A percentile compares a stretch with the other conserved stretches of the same genome.
These are phyloP conservation scores for Irpex sp. DNA, from an alignment of 1,284 basidiomycete species.

Conservation along the genomic window DNA sequence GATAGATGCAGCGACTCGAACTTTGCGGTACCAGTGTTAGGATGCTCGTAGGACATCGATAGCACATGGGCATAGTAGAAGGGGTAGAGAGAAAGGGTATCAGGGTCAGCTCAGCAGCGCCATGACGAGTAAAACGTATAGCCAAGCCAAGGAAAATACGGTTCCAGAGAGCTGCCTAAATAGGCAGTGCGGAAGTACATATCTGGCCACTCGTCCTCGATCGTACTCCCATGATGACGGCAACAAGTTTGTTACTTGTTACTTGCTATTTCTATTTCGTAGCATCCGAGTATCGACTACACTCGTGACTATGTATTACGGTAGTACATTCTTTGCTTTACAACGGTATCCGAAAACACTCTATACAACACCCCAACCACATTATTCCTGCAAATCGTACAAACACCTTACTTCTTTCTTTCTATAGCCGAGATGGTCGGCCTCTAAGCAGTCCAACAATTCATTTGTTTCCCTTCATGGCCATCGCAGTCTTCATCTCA, in stretches of 20 bases:
- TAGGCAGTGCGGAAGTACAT: background rate
- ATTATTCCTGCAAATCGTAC: background rate
- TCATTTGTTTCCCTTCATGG: no score
- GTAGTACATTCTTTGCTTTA: background rate
- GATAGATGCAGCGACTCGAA: constrained; percentile 6
- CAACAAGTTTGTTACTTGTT: background rate
- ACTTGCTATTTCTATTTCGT: background rate
- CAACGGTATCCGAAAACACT: background rate
- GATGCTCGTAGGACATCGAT: constrained; percentile 3
- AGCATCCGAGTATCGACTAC: background rate
- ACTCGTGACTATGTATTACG: background rate
- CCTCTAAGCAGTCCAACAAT: background rate
- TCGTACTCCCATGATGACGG: background rate
- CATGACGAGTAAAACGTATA: background rate
- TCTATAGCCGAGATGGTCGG: background rate
- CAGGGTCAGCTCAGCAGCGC: background rate
- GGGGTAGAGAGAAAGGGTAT: background rate
- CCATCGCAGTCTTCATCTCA: no score
- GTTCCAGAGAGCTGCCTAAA: background rate
- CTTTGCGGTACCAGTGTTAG: background rate
- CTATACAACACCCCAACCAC: background rate
- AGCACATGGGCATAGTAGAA: background rate
- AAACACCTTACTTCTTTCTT: background rate
- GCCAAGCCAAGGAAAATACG: background rate
- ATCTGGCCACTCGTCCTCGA: background rate